These are phyloP conservation scores for Wickerhamiella sorbophila DNA, from an alignment of 805 yeast genomes.

Conservation along the genomic window DNA sequence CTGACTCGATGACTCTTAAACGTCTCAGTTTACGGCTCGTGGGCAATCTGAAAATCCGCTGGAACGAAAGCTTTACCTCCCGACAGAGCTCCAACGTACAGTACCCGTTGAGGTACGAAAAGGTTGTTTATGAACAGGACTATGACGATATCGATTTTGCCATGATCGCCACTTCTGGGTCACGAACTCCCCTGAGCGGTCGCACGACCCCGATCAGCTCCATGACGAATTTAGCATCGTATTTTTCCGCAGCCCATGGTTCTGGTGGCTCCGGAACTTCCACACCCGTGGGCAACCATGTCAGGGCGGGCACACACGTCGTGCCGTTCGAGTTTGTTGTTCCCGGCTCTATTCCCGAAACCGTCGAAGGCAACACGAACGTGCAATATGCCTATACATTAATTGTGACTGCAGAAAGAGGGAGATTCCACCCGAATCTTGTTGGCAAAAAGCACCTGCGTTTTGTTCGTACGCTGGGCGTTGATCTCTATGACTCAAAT, in stretches of 20 bases:
- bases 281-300: not conserved
- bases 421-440: conserved; percentile 55
- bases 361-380: conserved; percentile 79
- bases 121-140: conserved; percentile 53
- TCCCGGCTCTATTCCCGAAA: conserved; percentile 76
- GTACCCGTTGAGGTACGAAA: conserved; percentile 32
- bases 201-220: conserved; percentile 18
- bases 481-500: conserved; percentile 74
- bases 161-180: conserved; percentile 4
- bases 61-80: conserved; percentile 41
- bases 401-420: conserved; percentile 71
- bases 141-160: conserved; percentile 29
- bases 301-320: conserved; percentile 65
- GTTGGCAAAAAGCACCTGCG: conserved; percentile 57
- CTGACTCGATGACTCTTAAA: conserved; percentile 60
- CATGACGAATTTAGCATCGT: conserved; percentile 20
- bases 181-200: conserved; percentile 11
- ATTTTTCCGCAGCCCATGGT: conserved; percentile 13
- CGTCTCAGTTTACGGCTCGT: conserved; percentile 48
- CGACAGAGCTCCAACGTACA: conserved; percentile 18
- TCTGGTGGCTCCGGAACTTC: not conserved
- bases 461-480: conserved; percentile 71
- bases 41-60: conserved; percentile 51
- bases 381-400: conserved; percentile 59
- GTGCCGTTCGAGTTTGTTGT: conserved; percentile 75